Evolutionary conservation across 306 rosid species (phyloP).

Genomic region (Ceratonia siliqua): DNA sequence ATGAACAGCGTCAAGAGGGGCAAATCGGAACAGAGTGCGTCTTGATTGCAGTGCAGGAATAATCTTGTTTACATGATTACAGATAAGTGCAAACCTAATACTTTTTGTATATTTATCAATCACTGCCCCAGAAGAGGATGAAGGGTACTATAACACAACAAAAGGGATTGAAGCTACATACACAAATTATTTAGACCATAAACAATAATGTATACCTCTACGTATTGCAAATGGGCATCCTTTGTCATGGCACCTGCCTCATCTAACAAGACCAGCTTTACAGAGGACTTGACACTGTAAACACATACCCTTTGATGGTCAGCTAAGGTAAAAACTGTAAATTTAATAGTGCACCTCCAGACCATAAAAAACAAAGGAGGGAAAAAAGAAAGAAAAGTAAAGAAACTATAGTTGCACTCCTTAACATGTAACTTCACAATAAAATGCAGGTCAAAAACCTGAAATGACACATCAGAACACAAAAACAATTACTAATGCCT

Average conservation of each 20-base stretch:
- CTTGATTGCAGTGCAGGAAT: constrained; percentile 94
- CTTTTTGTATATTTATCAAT: constrained; percentile 90
- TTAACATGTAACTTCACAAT: not conserved
- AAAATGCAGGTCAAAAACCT: no score
- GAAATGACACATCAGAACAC: no score
- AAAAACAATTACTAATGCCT: no score
- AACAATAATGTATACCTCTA: constrained; percentile 58
- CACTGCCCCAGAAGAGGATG: constrained; percentile 53
- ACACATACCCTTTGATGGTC: constrained; percentile 25
- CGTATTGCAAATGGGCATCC: constrained; percentile 96
- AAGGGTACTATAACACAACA: constrained; percentile 14
- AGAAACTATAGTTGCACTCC: not conserved
- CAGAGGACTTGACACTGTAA: constrained; percentile 68
- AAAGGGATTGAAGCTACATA: constrained; percentile 13
- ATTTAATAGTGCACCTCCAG: constrained; percentile 1
- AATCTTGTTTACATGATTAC: constrained; percentile 96
- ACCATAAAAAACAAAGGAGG: no score
- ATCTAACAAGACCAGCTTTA: constrained; percentile 83
- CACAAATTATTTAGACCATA: not conserved
- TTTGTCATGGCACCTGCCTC: constrained; percentile 99
- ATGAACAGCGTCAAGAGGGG: constrained; percentile 89
- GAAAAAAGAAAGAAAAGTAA: no score
- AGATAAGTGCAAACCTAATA: constrained; percentile 87
- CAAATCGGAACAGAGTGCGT: constrained; percentile 95
- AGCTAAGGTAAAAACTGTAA: constrained; percentile 24